Evolutionary conservation across 192 early-diverging fungal species (phyloP).

Genomic region (Coemansia sp.): DNA sequence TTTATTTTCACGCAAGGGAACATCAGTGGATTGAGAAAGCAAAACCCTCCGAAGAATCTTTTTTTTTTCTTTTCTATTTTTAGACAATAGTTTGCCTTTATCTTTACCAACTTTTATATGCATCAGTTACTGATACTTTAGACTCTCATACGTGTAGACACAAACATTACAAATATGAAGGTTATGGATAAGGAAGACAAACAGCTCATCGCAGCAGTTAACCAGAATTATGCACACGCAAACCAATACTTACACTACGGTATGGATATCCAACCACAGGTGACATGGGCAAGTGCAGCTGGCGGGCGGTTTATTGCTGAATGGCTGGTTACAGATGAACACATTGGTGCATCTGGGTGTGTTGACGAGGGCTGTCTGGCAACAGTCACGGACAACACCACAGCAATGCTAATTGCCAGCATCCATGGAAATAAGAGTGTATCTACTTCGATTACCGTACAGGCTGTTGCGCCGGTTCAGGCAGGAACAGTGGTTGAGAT

Average conservation of each 20-base stretch:
- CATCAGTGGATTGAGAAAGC: neutral
- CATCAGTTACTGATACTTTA: neutral
- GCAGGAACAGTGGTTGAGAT: conserved; percentile 28
- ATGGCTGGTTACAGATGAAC: conserved; percentile 31
- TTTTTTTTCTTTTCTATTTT: neutral
- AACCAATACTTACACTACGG: conserved; percentile 29
- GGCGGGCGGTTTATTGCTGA: conserved; percentile 24
- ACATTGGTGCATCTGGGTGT: conserved; percentile 17
- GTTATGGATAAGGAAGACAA: conserved; percentile 9
- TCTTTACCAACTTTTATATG: neutral
- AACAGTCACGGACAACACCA: conserved; percentile 43
- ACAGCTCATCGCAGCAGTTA: conserved; percentile 10
- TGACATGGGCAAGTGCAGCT: conserved; percentile 13
- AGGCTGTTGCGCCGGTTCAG: conserved; percentile 18
- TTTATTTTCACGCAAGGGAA: neutral
- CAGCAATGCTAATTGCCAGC: conserved; percentile 27
- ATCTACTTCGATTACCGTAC: conserved; percentile 27
- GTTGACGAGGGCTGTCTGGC: conserved; percentile 39
- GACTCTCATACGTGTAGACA: neutral
- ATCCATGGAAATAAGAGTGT: conserved; percentile 20
- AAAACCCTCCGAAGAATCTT: neutral
- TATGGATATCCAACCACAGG: conserved; percentile 20
- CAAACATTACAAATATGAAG: neutral
- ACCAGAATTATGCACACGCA: conserved; percentile 3
- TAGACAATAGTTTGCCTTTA: neutral